Evolutionary conservation across 139 green algal species (phyloP).

Genomic region (Closterium sp.): DNA sequence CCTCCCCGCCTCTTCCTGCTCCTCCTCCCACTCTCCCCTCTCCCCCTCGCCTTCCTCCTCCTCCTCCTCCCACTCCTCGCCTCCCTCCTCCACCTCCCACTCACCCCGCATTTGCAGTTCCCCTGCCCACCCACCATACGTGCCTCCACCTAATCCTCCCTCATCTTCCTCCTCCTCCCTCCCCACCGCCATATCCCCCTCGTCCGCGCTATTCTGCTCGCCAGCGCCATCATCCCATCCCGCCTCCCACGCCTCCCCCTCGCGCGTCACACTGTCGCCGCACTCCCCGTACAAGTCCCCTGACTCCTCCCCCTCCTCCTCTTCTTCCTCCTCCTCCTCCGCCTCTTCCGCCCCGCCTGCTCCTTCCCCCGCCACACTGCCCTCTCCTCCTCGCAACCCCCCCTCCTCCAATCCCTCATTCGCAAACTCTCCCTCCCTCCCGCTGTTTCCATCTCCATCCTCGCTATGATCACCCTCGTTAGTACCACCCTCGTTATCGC

Average conservation of each 20-base stretch:
- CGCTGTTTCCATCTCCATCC: not conserved
- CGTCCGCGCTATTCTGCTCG: not conserved
- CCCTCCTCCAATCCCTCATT: not conserved
- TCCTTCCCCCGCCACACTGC: not conserved
- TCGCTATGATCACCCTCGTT: not conserved
- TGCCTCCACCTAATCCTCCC: not conserved
- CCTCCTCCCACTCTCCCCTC: not conserved
- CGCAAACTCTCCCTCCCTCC: not conserved
- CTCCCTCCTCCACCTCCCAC: not conserved
- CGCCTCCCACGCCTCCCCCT: not conserved
- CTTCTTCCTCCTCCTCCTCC: not conserved
- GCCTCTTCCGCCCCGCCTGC: not conserved
- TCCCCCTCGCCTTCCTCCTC: not conserved
- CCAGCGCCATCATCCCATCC: not conserved
- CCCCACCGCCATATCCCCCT: not conserved
- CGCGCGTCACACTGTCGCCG: not conserved
- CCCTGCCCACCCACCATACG: not conserved
- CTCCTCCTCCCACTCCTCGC: no score
- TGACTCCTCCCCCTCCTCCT: not conserved
- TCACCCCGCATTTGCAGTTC: not conserved
- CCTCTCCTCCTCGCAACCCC: not conserved
- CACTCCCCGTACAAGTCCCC: not conserved
- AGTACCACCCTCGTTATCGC: not conserved
- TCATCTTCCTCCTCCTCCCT: not conserved
- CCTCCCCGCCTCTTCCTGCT: not conserved